Conservation (phyloP, 2,329 filamentous ascomycete species). For the Chalaropsis thielavioides region DNA sequence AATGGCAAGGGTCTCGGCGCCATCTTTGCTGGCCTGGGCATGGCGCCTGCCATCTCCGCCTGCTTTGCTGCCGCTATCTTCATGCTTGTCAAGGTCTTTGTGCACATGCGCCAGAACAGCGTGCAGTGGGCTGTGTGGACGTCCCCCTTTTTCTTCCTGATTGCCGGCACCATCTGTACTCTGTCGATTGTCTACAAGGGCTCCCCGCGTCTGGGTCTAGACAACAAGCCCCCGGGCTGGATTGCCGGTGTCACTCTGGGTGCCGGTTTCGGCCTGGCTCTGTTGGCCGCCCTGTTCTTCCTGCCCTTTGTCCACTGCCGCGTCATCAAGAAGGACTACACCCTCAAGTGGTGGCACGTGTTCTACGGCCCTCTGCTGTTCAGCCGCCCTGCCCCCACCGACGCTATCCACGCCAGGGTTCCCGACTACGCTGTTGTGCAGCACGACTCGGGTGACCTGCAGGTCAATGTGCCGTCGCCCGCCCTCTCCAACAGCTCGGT, state of each 20-base stretch:
- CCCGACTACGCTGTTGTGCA: conserved; percentile 69
- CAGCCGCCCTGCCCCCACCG: conserved; percentile 40
- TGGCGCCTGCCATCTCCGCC: conserved; percentile 54
- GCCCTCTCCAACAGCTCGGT: conserved; percentile 33
- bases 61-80: conserved; percentile 55
- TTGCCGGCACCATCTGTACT: conserved; percentile 59
- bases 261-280: conserved; percentile 42
- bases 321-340: conserved; percentile 54
- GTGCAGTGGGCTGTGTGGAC: conserved; percentile 58
- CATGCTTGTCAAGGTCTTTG: conserved; percentile 54
- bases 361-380: conserved; percentile 50
- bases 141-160: conserved; percentile 63
- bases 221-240: conserved; percentile 52
- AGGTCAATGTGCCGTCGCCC: conserved; percentile 22
- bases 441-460: conserved; percentile 19
- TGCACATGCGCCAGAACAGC: conserved; percentile 57
- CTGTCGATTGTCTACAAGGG: conserved; percentile 72
- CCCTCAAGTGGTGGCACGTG: conserved; percentile 48
- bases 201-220: conserved; percentile 50
- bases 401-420: conserved; percentile 41
- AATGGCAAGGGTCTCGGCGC: conserved; percentile 52
- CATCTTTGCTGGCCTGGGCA: conserved; percentile 55
- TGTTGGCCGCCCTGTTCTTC: conserved; percentile 55
- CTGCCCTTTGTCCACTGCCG: conserved; percentile 53
- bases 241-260: conserved; percentile 53